Base-by-base conservation (phyloP, 495 filamentous ascomycete species). In the Aspergillus sclerotioniger region DNA sequence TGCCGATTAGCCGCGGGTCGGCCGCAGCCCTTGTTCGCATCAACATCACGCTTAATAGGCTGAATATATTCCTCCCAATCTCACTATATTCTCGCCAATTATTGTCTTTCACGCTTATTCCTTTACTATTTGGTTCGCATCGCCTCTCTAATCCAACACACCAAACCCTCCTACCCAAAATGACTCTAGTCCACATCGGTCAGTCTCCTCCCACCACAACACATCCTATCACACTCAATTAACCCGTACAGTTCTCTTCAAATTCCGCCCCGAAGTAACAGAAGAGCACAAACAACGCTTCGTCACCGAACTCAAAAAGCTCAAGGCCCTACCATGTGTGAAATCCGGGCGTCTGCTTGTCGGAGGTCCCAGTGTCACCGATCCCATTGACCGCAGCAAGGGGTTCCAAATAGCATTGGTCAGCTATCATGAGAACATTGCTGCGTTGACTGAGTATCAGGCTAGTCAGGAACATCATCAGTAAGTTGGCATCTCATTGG, bases 381-480 rank as follows among this genome's bases (percentile, higher is more conserved):
- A 71, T 16, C 78, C 76, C 8, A 69, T 70, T 12, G 75, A 75
- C 33, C 71, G 74, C 31, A 79, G 76, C 63, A 75, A 81, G 59
- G 75, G 76, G 1, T 81, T 76, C 43, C 69, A 81, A 46, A 75
- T 70, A 60, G 71, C 71, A 12, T 67, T 80, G 6, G 48, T 81
- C 41, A 80, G 78, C 64, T 77, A 75, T 44, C 78, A 81, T 46
- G 65, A 75, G 47, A 60, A 78, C 29, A 63, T 56, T 25, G 67
- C 62, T 10, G 77, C 75, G 0, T 51, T 81, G 58, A 73, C 62
- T 7, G 71, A 67, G 45, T 81, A 81, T 46, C 78, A 81, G 54
- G 74, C 77, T 3, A 80, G 77, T 58, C 63, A 68, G 41, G 76
- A 81, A 50, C 77, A 81, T 63, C 67, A 74, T 32, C 63, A 68